Evolutionary conservation across 2,329 filamentous ascomycete genomes (phyloP), one percentile per base, ranked within the genome.

Genomic region (Tothia fuscella): DNA sequence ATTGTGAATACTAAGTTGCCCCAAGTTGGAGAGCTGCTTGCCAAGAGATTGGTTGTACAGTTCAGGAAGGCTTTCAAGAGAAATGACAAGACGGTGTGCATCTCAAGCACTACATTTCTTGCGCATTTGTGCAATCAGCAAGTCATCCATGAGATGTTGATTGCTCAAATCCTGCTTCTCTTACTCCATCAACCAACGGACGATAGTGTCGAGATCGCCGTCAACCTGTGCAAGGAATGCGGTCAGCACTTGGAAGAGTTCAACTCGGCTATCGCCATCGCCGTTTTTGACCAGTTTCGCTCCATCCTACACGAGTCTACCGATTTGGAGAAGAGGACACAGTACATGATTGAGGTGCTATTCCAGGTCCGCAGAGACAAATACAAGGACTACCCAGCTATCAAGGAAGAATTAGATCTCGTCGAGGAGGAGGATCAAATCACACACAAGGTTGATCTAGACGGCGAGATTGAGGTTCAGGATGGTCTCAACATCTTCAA

Each of bases 371-470:
- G 91, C 48, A 94, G 95, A 63, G 89, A 96, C 63, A 82, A 82
- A 53, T 98, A 93, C 70, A 94, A 94, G 66, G 87, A 96, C 54
- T 87, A 96, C 53, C 86, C 81, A 14, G 80, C 87, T 1, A 69
- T 96, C 52, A 88, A 80, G 59, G 88, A 95, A 56, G 91, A 98
- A 58, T 67, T 98, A 44, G 91, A 98, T 61, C 62, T 98, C 34
- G 85, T 98, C 6, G 89, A 96, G 62, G 91, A 98, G 62, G 89
- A 96, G 60, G 91, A 98, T 56, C 91, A 96, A 58, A 93, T 96
- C 53, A 96, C 91, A 1, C 91, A 98, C 63, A 74, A 78, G 43
- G 70, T 86, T 37, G 80, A 82, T 37, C 64, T 98, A 22, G 84
- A 94, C 49, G 87, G 87, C 49, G 78, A 87, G 28, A 71, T 94